Percentiles rank a stretch among this genome's conserved stretches.
These are phyloP conservation scores for Fragilariopsis cylindrus DNA, from an alignment of 108 stramenopile genomes.

Conservation along the genomic window DNA sequence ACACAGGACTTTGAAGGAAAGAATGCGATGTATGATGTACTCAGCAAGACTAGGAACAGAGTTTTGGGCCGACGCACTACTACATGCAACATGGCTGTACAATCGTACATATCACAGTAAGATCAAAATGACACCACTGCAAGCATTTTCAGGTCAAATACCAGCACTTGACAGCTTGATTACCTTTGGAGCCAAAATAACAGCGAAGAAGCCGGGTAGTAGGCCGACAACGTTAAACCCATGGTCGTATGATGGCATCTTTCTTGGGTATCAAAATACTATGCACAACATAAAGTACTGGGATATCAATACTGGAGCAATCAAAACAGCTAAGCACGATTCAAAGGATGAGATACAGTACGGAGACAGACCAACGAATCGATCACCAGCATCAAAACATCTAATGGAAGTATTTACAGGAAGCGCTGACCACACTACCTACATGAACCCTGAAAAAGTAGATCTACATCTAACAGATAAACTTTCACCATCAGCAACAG, in stretches of 20 bases:
- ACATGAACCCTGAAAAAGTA: neutral
- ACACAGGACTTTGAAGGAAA: constrained; percentile 6
- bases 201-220: constrained; percentile 4
- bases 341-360: constrained; percentile 19
- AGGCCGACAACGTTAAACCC: neutral
- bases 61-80: constrained; percentile 17
- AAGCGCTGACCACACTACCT: neutral
- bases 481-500: neutral
- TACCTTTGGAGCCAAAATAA: constrained; percentile 12
- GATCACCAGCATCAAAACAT: constrained; percentile 10
- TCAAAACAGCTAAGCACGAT: neutral
- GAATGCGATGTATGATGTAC: constrained; percentile 14
- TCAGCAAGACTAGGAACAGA: constrained; percentile 9
- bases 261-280: constrained; percentile 15
- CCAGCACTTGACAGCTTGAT: constrained; percentile 12
- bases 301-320: constrained; percentile 6
- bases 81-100: constrained; percentile 21
- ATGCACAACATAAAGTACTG: constrained; percentile 4
- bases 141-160: constrained; percentile 3
- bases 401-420: neutral
- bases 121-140: constrained; percentile 1
- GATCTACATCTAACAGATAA: neutral
- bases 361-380: neutral
- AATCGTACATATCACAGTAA: constrained; percentile 12
- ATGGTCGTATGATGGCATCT: constrained; percentile 7